A percentile compares a stretch with the other conserved stretches of the same genome.
Conservation (phyloP, 345 rosid species). For the Syzygium aqueum region DNA sequence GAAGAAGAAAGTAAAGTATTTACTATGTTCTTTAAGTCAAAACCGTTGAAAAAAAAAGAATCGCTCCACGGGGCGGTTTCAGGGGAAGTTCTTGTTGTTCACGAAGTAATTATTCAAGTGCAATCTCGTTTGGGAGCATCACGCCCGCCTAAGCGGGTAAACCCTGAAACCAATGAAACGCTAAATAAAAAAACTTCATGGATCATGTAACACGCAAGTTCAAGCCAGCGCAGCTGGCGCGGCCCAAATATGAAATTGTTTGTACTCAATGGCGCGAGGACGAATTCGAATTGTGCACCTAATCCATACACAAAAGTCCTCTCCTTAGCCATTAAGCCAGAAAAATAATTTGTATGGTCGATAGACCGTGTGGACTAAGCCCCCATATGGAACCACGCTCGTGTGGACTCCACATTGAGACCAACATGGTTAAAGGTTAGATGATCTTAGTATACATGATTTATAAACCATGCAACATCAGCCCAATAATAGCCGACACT, state of each 20-base stretch:
- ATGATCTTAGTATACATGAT: neutral
- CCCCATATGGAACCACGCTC: neutral
- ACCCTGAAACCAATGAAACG: neutral
- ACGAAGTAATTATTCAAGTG: neutral
- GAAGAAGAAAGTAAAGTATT: neutral
- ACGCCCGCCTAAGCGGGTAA: neutral
- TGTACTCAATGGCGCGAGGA: neutral
- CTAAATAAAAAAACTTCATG: neutral
- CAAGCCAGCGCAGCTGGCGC: neutral
- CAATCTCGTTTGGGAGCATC: neutral
- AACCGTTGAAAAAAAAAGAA: neutral
- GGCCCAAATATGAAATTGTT: neutral
- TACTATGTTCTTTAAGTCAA: neutral
- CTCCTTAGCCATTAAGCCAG: neutral
- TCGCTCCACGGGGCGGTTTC: neutral
- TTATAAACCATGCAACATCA: neutral
- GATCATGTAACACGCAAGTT: neutral
- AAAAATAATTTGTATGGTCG: neutral
- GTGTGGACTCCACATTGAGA: neutral
- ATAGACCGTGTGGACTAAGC: neutral
- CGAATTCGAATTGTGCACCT: neutral
- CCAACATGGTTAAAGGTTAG: neutral
- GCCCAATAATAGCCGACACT: neutral
- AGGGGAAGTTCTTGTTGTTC: neutral
- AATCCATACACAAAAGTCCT: neutral